These are phyloP conservation scores for Hymenochaete sp. DNA, from an alignment of 1,284 basidiomycete genomes.

Conservation along the genomic window DNA sequence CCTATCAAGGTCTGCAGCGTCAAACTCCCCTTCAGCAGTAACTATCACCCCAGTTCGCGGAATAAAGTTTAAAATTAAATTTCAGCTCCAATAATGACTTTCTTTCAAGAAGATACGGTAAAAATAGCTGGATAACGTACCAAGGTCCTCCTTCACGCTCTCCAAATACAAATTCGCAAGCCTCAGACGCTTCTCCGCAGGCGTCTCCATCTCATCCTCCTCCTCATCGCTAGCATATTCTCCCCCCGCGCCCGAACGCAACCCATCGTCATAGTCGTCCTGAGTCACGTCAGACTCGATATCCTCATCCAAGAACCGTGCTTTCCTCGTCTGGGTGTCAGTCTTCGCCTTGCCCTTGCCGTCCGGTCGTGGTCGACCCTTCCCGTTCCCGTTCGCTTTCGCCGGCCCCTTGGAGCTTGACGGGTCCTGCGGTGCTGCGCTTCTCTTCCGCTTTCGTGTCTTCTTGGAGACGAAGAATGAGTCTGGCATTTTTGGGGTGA, in stretches of 20 bases:
- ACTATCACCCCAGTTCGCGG: too few species aligned
- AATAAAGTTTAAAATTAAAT: too few species aligned
- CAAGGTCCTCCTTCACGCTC: conserved; percentile 69
- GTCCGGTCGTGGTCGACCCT: conserved; percentile 9
- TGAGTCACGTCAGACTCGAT: conserved; percentile 53
- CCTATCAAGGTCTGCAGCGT: conserved; percentile 89
- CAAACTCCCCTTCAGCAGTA: conserved; percentile 74
- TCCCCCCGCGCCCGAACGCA: conserved; percentile 52
- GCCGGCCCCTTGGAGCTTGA: conserved; percentile 4
- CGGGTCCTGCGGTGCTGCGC: background rate
- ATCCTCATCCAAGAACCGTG: conserved; percentile 46
- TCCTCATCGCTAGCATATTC: conserved; percentile 61
- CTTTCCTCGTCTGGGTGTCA: conserved; percentile 18
- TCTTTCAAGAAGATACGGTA: too few species aligned
- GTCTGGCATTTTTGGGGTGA: conserved; percentile 13
- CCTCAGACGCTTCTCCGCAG: conserved; percentile 87
- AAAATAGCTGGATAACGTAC: conserved; percentile 34
- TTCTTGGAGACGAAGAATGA: conserved; percentile 17
- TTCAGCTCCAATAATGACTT: too few species aligned
- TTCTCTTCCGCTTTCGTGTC: conserved; percentile 16
- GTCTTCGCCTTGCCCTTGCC: background rate
- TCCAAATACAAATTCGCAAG: conserved; percentile 89
- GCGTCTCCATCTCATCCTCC: conserved; percentile 84
- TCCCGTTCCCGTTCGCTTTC: conserved; percentile 13
- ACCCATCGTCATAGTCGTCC: conserved; percentile 47